Percentiles rank a stretch among this genome's conserved stretches.
Evolutionary conservation across 2,329 filamentous ascomycete genomes (phyloP).

Genomic region (Cadophora gregata): DNA sequence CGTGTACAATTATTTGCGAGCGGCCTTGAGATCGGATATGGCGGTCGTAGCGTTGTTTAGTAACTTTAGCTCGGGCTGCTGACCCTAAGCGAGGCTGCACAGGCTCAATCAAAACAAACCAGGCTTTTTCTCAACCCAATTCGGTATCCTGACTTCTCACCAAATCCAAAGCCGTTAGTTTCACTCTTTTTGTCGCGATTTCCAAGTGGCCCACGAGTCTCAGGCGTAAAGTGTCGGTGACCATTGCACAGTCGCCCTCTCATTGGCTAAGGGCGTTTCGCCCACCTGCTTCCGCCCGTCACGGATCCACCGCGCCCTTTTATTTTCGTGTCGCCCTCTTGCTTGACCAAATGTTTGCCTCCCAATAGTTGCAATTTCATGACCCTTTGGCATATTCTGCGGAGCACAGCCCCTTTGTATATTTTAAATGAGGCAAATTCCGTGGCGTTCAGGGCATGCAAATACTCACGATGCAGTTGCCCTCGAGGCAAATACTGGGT

Average conservation of each 20-base stretch:
- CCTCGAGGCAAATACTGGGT: background rate
- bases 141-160: background rate
- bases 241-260: background rate
- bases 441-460: background rate
- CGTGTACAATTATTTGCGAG: background rate
- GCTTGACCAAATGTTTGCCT: background rate
- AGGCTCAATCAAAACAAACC: slow-evolving; percentile 1
- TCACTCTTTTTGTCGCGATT: too few relatives aligned
- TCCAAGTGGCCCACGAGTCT: too few relatives aligned
- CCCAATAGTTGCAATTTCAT: too few relatives aligned
- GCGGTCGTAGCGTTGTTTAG: background rate
- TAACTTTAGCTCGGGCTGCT: background rate
- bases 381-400: too few relatives aligned
- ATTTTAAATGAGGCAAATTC: background rate
- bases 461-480: background rate
- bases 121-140: background rate
- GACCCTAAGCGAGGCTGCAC: background rate
- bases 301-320: background rate
- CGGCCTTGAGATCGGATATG: background rate
- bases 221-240: background rate
- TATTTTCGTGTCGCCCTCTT: too few relatives aligned
- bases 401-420: background rate
- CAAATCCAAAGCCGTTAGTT: too few relatives aligned
- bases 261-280: background rate
- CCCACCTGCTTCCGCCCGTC: background rate